A percentile compares a stretch with the other conserved stretches of the same genome.
Conservation (phyloP, 164 flowering plant genomes). For the Stephania japonica region DNA sequence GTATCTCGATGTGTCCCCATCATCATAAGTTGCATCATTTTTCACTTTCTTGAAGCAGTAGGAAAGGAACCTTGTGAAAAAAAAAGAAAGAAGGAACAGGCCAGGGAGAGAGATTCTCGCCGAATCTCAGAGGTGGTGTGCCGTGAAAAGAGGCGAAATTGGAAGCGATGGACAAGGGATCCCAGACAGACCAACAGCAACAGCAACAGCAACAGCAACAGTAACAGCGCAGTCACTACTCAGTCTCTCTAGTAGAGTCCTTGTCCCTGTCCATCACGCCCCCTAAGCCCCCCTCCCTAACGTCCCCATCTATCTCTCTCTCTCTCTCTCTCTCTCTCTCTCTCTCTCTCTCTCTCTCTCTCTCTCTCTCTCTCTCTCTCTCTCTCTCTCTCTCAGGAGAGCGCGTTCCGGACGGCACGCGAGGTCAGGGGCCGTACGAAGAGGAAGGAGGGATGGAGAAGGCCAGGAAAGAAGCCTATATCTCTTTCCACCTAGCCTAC, state of each 20-base stretch:
- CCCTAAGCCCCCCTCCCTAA: background rate
- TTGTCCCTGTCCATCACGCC: background rate
- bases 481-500: too few relatives aligned
- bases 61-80: background rate
- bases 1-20: too few relatives aligned
- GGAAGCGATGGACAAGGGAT: background rate
- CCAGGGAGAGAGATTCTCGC: background rate
- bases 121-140: background rate
- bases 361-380: background rate
- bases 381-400: background rate
- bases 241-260: background rate
- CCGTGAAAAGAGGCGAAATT: background rate
- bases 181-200: too few relatives aligned
- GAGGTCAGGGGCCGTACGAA: conserved; percentile 33
- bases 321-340: background rate
- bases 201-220: too few relatives aligned
- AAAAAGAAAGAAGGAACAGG: background rate
- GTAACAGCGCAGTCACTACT: too few relatives aligned
- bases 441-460: background rate
- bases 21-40: too few relatives aligned
- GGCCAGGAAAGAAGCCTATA: background rate
- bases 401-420: conserved; percentile 28
- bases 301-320: background rate
- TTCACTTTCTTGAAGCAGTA: background rate
- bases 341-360: background rate